A percentile compares a stretch with the other conserved stretches of the same genome.
phyloP scores from a whole-genome alignment of 2,329 filamentous ascomycete species.

The Pseudogymnoascus sp. region DNA sequence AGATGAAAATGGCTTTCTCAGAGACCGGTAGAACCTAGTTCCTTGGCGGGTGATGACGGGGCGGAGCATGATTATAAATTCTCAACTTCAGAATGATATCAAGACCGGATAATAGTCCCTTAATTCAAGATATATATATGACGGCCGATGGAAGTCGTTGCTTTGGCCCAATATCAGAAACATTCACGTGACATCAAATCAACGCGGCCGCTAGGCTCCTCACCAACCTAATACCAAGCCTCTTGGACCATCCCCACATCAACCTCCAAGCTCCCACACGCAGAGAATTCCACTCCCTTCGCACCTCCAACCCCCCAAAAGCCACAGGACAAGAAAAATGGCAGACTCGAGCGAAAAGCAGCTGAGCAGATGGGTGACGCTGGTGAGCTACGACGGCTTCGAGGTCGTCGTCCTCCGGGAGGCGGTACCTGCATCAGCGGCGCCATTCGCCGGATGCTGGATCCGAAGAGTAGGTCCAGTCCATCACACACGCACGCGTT shows the following conservation, averaged over 20 bases:
- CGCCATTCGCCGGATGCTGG: constrained; percentile 68
- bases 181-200: constrained; percentile 7
- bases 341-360: constrained; percentile 1
- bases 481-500: not conserved
- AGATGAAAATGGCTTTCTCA: not conserved
- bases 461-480: constrained; percentile 51
- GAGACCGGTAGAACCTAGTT: not conserved
- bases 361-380: constrained; percentile 64
- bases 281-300: not conserved
- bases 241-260: not conserved
- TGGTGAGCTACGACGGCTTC: constrained; percentile 68
- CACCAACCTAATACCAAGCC: not conserved
- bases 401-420: constrained; percentile 71
- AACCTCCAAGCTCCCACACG: not conserved
- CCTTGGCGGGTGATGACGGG: not conserved
- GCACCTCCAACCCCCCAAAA: not conserved
- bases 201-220: not conserved
- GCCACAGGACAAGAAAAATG: not conserved
- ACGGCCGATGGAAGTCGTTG: not conserved
- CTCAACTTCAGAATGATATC: not conserved
- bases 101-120: not conserved
- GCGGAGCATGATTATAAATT: not conserved
- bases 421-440: constrained; percentile 62
- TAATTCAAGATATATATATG: not conserved
- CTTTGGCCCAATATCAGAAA: constrained; percentile 1